Conservation (phyloP, 768 basidiomycete genomes). For the Boletus rubescentipes region DNA sequence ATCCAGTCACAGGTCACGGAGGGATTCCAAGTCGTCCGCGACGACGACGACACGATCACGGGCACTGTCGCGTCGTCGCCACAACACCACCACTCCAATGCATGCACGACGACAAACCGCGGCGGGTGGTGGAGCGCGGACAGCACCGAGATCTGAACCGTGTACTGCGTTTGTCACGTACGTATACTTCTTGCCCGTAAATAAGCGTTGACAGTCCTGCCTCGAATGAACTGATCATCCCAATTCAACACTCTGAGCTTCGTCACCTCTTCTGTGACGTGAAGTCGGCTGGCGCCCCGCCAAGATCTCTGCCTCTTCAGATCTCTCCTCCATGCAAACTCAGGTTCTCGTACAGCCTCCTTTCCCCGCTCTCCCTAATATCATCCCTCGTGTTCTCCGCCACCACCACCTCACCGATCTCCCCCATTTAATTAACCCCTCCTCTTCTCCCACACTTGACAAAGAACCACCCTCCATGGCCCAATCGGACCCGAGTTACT, state of each 20-base stretch:
- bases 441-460: conserved; percentile 37
- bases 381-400: conserved; percentile 13
- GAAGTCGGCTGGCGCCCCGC: conserved; percentile 15
- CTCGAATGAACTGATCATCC: conserved; percentile 26
- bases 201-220: conserved; percentile 28
- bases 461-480: conserved; percentile 32
- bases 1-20: conserved; percentile 18
- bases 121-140: not conserved
- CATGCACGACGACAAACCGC: conserved; percentile 1
- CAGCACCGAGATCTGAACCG: conserved; percentile 11
- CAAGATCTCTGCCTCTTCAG: conserved; percentile 9
- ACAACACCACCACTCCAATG: conserved; percentile 5
- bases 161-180: conserved; percentile 22
- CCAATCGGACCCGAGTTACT: conserved; percentile 35
- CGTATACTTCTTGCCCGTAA: conserved; percentile 25
- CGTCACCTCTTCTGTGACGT: conserved; percentile 17
- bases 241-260: conserved; percentile 17
- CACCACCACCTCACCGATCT: conserved; percentile 25
- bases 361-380: conserved; percentile 12
- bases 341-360: conserved; percentile 29
- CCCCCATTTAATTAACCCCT: conserved; percentile 22
- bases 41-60: not conserved
- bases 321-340: conserved; percentile 25
- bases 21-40: not conserved
- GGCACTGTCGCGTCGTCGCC: conserved; percentile 1